Evolutionary conservation across 176 grass and related monocot species (phyloP).

Genomic region (Carex cristatella): DNA sequence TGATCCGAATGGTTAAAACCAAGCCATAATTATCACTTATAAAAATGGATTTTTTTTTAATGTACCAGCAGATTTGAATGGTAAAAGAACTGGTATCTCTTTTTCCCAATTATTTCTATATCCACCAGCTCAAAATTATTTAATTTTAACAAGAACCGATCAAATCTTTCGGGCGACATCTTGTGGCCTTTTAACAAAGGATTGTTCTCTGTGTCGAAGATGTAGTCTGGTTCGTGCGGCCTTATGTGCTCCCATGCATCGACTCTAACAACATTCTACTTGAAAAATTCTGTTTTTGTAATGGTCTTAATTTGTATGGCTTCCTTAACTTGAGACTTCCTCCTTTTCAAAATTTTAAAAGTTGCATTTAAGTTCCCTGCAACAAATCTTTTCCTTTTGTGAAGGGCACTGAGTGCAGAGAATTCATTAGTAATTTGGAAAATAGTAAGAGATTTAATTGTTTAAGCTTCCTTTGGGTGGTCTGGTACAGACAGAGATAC

Average conservation of each 20-base stretch:
- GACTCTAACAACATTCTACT: conserved; percentile 29
- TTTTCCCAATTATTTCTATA: conserved; percentile 70
- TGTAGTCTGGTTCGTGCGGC: conserved; percentile 22
- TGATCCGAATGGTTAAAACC: no score
- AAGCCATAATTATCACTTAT: conserved; percentile 23
- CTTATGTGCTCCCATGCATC: conserved; percentile 59
- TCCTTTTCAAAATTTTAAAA: background rate
- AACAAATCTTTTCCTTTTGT: background rate
- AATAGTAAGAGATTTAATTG: background rate
- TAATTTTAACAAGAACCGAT: conserved; percentile 53
- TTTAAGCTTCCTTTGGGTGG: background rate
- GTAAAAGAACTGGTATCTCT: conserved; percentile 17
- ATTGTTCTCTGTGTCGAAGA: no score
- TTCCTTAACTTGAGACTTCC: background rate
- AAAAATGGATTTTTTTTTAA: conserved; percentile 32
- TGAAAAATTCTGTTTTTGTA: conserved; percentile 37
- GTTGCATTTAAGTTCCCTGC: conserved; percentile 47
- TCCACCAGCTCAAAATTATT: conserved; percentile 45
- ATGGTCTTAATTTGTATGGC: background rate
- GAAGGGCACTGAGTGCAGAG: background rate
- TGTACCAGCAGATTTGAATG: background rate
- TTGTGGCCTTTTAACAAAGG: conserved; percentile 41
- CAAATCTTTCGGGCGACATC: conserved; percentile 46
- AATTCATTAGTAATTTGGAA: background rate
- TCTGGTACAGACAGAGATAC: background rate